These are phyloP conservation scores for Fusarium sp. DNA, from an alignment of 2,329 filamentous ascomycete species.

Conservation along the genomic window DNA sequence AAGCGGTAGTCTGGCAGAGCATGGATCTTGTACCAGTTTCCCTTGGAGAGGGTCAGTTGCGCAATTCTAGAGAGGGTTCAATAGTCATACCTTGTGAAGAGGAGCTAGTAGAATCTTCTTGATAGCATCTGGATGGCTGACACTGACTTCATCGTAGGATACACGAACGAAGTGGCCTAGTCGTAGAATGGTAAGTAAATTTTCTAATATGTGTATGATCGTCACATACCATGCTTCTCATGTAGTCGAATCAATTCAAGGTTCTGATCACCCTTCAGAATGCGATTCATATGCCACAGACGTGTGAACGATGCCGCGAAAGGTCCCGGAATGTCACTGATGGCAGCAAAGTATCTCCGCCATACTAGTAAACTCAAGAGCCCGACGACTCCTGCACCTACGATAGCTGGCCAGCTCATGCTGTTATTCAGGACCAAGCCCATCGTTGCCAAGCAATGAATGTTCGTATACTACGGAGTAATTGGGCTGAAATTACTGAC, in stretches of 20 bases:
- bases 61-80: neutral
- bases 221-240: slow-evolving; percentile 10
- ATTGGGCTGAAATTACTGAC: too few relatives aligned
- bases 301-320: slow-evolving; percentile 18
- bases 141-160: slow-evolving; percentile 17
- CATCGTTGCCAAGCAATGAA: too few relatives aligned
- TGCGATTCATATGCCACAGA: slow-evolving; percentile 14
- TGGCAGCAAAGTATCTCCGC: slow-evolving; percentile 2
- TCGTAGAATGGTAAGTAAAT: neutral
- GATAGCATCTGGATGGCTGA: slow-evolving; percentile 10
- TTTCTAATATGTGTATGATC: too few relatives aligned
- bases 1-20: slow-evolving; percentile 33
- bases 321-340: slow-evolving; percentile 12
- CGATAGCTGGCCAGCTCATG: neutral
- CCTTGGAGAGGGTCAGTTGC: slow-evolving; percentile 2
- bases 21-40: slow-evolving; percentile 28
- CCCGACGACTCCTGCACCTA: neutral
- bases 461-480: too few relatives aligned
- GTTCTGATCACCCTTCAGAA: slow-evolving; percentile 17
- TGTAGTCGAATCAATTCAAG: slow-evolving; percentile 12
- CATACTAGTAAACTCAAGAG: slow-evolving; percentile 20
- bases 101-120: slow-evolving; percentile 10
- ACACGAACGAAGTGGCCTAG: slow-evolving; percentile 9
- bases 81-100: slow-evolving; percentile 18
- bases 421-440: too few relatives aligned